Conservation (phyloP, 805 yeast species). For the Saccharomycopsis olivae region DNA sequence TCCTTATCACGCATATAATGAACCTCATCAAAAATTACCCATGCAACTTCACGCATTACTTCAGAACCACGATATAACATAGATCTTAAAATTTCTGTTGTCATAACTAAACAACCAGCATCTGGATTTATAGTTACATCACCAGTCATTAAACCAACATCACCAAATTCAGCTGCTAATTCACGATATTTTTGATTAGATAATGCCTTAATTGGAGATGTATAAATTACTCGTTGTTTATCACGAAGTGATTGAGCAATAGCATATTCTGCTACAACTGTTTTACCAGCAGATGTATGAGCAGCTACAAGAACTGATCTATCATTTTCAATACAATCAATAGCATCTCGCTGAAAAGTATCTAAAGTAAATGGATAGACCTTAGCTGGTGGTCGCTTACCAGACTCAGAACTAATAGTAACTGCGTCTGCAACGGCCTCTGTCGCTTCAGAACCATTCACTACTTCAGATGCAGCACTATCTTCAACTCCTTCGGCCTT, state of each 20-base stretch:
- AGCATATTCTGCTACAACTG: conserved; percentile 95
- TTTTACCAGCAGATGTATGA: conserved; percentile 95
- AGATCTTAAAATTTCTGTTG: conserved; percentile 93
- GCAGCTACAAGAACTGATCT: conserved; percentile 97
- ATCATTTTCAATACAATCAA: conserved; percentile 88
- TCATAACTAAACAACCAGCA: conserved; percentile 97
- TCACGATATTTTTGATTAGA: conserved; percentile 93
- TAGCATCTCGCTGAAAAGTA: conserved; percentile 96
- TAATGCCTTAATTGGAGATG: conserved; percentile 91
- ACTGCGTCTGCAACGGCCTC: too few species aligned
- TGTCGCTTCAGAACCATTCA: too few species aligned
- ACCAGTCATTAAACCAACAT: conserved; percentile 98
- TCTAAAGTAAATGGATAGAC: conserved; percentile 87
- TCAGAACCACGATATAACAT: conserved; percentile 98
- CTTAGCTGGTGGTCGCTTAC: conserved; percentile 40
- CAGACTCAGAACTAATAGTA: neutral
- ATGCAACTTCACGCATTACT: conserved; percentile 96
- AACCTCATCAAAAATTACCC: conserved; percentile 97
- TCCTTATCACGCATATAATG: conserved; percentile 98
- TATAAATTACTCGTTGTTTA: conserved; percentile 88
- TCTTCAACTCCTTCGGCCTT: too few species aligned
- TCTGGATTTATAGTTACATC: conserved; percentile 98
- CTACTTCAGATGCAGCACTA: too few species aligned
- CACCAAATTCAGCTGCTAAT: conserved; percentile 84
- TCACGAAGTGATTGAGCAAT: conserved; percentile 89